Evolutionary conservation across 208 protist species (phyloP), one percentile per base, ranked within the genome.

Genomic region (Leishmania arabica): DNA sequence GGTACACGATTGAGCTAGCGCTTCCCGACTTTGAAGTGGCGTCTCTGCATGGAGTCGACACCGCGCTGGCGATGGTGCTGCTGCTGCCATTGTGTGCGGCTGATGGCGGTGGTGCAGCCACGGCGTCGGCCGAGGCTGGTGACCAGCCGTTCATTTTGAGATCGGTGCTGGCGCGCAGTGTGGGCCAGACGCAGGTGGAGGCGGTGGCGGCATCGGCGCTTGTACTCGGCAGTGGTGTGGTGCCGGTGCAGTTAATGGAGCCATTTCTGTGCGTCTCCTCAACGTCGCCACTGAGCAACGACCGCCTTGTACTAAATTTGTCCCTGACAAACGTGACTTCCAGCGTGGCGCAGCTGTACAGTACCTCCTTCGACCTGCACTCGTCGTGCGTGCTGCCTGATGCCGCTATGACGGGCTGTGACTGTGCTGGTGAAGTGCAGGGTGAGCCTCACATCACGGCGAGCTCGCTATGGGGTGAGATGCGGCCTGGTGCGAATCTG

Each of bases 291-390:
- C 84, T 92, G 17, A 86, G 89, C 56, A 86, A 83, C 80, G 86
- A 90, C 77, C 89, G 87, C 47, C 85, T 94, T 27, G 71, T 94
- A 74, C 79, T 94, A 65, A 94, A 87, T 73, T 60, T 95, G 40
- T 91, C 83, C n/a, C 81, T 95, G 34, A 88, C 81, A 27, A 96
- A 96, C 77, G 72, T 88, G 73, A 78, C 79, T 27, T n/a, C 56
- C n/a, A 54, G 68, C 64, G 86, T 89, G 45, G 84, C 94, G 68
- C 71, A 74, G 47, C 80, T 96, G 34, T 79, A 89, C 60, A 84
- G 86, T 75, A 89, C 87, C 3, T 90, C 84, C 19, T 88, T 96
- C 56, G 93, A 96, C 69, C 82, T 95, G 54, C 89, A 90, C 81
- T 91, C 93, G 37, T 92, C 90, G n/a, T 83, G 84, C 71, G 84